Base-by-base conservation (phyloP, 2,329 filamentous ascomycete species). In the Neofusicoccum sp. region DNA sequence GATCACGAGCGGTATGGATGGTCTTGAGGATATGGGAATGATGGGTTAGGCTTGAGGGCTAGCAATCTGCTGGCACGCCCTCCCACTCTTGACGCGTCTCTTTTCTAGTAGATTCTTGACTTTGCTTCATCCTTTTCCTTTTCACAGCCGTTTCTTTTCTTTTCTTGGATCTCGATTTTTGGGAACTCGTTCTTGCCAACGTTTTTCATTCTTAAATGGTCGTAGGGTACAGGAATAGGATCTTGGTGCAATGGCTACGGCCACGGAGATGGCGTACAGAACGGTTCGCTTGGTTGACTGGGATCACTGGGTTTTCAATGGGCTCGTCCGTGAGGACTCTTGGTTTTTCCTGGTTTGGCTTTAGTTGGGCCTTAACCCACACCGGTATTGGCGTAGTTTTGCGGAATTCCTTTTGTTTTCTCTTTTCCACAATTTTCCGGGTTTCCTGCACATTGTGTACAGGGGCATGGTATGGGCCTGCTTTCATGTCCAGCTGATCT, bases 261-360 rank as follows among this genome's bases (percentile, higher is more conserved):
- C 51, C 51, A 33, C 8, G 24, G 43, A 56, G 51, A 56, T 14
- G 51, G 51, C 51, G 51, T 43, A 56, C 20, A 56, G 38, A 56
- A n/a, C 28, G 51, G 51, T n/a, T 40, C 43, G 51, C 36, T 56
- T 56, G 51, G 51, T 43, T 56, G n/a, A 33, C 26, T 33, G n/a
- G 26, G 51, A 20, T 20, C 20, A 20, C 20, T 20, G 20, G 51
- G 26, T 56, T 43, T 16, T 20, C 28, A 31, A 7, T 9, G 30
- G 38, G 36, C n/a, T 54, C 31, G 4, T 28, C 20, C 33, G 38
- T 40, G 11, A 9, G 20, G 24, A 40, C 34, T 53, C 48, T 40
- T 43, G 28, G 51, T 33, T 54, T n/a, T 54, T 26, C 49, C 36
- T 31, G 49, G 36, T 14, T 26, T 30, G 49, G 49, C 36, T 41